phyloP scores from a whole-genome alignment of 1,284 basidiomycete genomes.

The Mycena citricolor region DNA sequence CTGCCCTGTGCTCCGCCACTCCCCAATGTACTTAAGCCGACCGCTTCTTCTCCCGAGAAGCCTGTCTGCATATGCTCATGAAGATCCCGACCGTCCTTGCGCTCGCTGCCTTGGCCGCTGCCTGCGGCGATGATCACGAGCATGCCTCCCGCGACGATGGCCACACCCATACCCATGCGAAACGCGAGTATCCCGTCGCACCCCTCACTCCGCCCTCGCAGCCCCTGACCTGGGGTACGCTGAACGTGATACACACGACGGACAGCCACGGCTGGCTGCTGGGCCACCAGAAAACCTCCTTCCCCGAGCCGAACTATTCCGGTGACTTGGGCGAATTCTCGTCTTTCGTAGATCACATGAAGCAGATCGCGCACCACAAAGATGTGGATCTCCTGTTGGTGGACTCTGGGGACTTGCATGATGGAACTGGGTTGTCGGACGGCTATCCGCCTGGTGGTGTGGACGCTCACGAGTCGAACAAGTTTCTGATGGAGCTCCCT shows the following conservation, averaged over 20 bases:
- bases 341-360: slow-evolving; percentile 82
- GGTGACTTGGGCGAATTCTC: slow-evolving; percentile 81
- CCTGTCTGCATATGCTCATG: too few species aligned
- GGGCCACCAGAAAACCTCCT: slow-evolving; percentile 67
- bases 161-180: slow-evolving; percentile 36
- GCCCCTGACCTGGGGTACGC: slow-evolving; percentile 72
- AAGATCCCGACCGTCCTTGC: slow-evolving; percentile 21
- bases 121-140: slow-evolving; percentile 34
- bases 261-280: slow-evolving; percentile 82
- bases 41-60: too few species aligned
- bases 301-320: slow-evolving; percentile 77
- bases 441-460: slow-evolving; percentile 69
- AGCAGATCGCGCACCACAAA: slow-evolving; percentile 64
- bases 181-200: slow-evolving; percentile 44
- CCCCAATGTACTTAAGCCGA: too few species aligned
- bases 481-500: slow-evolving; percentile 51
- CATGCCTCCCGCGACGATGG: slow-evolving; percentile 33
- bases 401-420: slow-evolving; percentile 79
- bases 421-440: slow-evolving; percentile 78
- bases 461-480: slow-evolving; percentile 58
- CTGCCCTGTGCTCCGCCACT: too few species aligned
- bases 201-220: slow-evolving; percentile 55
- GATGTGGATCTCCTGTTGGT: slow-evolving; percentile 71
- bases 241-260: slow-evolving; percentile 81
- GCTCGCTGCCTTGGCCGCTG: slow-evolving; percentile 27